Base-by-base conservation (phyloP, 441 rosid species). In the Cnidoscolus chayamansa region DNA sequence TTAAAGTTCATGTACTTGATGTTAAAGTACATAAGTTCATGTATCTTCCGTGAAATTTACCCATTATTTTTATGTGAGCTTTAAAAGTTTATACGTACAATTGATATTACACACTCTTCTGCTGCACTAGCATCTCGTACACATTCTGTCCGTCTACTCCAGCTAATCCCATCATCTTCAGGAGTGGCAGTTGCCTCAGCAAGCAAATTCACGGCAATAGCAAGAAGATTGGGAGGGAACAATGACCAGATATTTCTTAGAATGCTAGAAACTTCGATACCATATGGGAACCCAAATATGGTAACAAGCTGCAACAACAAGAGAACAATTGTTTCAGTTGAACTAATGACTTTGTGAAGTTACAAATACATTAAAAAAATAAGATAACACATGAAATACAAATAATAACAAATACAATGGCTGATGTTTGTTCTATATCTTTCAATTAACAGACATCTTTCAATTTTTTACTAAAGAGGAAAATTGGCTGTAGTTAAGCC, bases 221-320 rank as follows among this genome's bases (percentile, higher is more conserved):
- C 88, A 45, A 91, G 90, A 77, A 92, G 93, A 88, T 90, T 92
- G 0, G 98, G 98, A 6, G 97, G 93, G 83, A 87, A 95, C 31
- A 95, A 56, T 17, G 98, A 92, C 99, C 99, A 95, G 80, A 91
- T 15, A 75, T 25, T 48, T 63, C 80, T 81, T n/a, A 73, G 16
- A 48, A 62, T 19, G 32, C n/a, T 25, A 43, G 85, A 51, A 11
- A 68, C 61, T 25, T 1, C 19, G 0, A 66, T 10, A 30, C 72
- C 62, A 70, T 91, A 95, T 30, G 98, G 98, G 78, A 86, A 91
- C 50, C 93, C 96, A 58, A 13, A 59, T 40, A 58, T 1, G 11
- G 92, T 80, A 45, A 80, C 82, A 51, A 91, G 73, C 99, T 92
- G 89, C 67, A 80, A 56, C 48, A 43, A 78, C 15, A 6, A 19